phyloP scores from a whole-genome alignment of 495 filamentous ascomycete species.

The Neurospora sp. region DNA sequence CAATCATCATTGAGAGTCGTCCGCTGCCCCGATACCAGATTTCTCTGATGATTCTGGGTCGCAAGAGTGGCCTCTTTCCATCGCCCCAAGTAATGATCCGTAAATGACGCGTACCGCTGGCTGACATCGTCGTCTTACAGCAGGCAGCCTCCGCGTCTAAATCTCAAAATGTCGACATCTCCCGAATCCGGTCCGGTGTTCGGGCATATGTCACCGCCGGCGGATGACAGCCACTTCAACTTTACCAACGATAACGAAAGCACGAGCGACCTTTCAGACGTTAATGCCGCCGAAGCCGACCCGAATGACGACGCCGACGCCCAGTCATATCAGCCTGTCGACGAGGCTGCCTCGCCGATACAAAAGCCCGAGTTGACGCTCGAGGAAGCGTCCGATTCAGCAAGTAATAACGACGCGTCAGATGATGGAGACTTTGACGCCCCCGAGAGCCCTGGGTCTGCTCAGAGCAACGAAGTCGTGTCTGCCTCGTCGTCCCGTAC shows the following conservation, averaged over 20 bases:
- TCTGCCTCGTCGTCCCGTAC: slow-evolving; percentile 55
- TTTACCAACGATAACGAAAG: slow-evolving; percentile 25
- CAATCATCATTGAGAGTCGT: slow-evolving; percentile 27
- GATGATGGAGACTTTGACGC: slow-evolving; percentile 74
- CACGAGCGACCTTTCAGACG: slow-evolving; percentile 40
- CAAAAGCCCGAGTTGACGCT: slow-evolving; percentile 47
- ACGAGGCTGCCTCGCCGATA: slow-evolving; percentile 50
- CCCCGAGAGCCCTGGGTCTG: slow-evolving; percentile 50
- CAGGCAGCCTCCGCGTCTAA: slow-evolving; percentile 29
- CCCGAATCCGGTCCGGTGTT: slow-evolving; percentile 35
- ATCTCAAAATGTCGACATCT: slow-evolving; percentile 40
- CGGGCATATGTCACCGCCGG: slow-evolving; percentile 26
- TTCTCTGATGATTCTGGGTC: slow-evolving; percentile 26
- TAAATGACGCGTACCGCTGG: slow-evolving; percentile 14
- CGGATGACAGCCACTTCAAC: slow-evolving; percentile 15
- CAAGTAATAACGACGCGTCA: slow-evolving; percentile 58
- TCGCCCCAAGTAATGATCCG: slow-evolving; percentile 12
- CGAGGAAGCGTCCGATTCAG: slow-evolving; percentile 25
- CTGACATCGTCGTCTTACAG: slow-evolving; percentile 39
- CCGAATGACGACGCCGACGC: not conserved
- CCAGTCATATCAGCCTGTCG: slow-evolving; percentile 30
- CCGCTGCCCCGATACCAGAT: slow-evolving; percentile 6
- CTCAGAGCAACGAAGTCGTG: slow-evolving; percentile 40
- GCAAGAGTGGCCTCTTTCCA: slow-evolving; percentile 24
- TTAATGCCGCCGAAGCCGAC: slow-evolving; percentile 23